Conservation (phyloP, 257 asterid genomes). For the Coffea canephora region DNA sequence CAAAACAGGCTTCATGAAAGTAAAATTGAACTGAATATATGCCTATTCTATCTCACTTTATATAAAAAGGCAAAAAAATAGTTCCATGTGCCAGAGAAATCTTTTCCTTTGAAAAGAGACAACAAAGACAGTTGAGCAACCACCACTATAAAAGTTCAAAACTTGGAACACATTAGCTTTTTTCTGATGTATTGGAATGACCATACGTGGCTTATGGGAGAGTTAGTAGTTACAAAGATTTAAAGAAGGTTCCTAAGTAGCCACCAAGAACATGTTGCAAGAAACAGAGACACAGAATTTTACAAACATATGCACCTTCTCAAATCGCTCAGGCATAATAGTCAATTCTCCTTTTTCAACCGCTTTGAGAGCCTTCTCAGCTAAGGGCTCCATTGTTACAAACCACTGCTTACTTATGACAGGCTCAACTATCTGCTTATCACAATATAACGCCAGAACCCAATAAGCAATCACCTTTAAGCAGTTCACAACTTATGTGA, state of each 20-base stretch:
- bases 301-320: constrained; percentile 53
- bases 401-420: constrained; percentile 98
- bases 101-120: background rate
- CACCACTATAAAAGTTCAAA: background rate
- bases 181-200: background rate
- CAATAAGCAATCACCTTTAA: constrained; percentile 17
- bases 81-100: background rate
- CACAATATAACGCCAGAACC: constrained; percentile 22
- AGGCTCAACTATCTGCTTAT: constrained; percentile 84
- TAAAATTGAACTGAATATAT: background rate
- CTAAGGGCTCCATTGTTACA: constrained; percentile 92
- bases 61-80: background rate
- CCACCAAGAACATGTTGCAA: background rate
- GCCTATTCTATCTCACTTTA: background rate
- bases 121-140: background rate
- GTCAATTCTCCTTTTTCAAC: constrained; percentile 85
- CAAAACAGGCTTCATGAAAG: background rate
- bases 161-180: background rate
- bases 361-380: constrained; percentile 91
- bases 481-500: constrained; percentile 15
- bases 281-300: constrained; percentile 10
- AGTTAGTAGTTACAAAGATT: background rate
- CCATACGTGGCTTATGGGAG: background rate
- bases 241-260: background rate
- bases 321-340: constrained; percentile 91